Evolutionary conservation across 306 rosid species (phyloP).

Genomic region (Castanea sativa): DNA sequence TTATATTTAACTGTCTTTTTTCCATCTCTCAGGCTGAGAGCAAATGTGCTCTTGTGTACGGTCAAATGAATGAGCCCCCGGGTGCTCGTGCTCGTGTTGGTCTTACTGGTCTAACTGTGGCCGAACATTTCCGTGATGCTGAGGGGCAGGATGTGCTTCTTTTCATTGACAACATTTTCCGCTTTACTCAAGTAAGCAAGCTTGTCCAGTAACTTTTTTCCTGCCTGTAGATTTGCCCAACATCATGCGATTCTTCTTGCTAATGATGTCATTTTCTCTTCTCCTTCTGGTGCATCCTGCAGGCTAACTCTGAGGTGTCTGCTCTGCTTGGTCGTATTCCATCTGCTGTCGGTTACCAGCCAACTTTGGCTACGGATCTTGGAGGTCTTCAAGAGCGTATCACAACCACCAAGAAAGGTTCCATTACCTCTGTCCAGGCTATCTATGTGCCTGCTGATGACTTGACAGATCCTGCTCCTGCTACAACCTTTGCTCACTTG

Average conservation of each 20-base stretch:
- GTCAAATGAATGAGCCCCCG: constrained; percentile 99
- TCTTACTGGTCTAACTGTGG: constrained; percentile 91
- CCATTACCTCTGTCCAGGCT: constrained; percentile 98
- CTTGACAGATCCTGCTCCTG: constrained; percentile 99
- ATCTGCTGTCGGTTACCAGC: constrained; percentile 99
- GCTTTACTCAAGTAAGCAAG: constrained; percentile 80
- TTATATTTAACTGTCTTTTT: neutral
- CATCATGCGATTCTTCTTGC: neutral
- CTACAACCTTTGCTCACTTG: constrained; percentile 98
- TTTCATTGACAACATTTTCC: constrained; percentile 96
- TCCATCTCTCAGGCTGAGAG: constrained; percentile 65
- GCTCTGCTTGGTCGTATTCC: constrained; percentile 99
- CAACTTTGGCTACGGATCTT: constrained; percentile 95
- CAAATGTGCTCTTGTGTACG: constrained; percentile 97
- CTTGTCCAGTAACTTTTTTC: neutral
- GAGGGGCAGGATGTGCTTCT: constrained; percentile 99
- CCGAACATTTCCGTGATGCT: constrained; percentile 98
- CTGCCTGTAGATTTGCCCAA: neutral
- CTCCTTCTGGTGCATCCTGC: constrained; percentile 13
- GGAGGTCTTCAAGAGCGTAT: constrained; percentile 99
- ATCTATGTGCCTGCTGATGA: constrained; percentile 99
- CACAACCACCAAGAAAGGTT: constrained; percentile 97
- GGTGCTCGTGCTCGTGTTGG: constrained; percentile 99
- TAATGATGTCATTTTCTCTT: neutral
- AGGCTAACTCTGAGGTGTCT: constrained; percentile 99